phyloP scores from a whole-genome alignment of 495 filamentous ascomycete species.

The Tirmania nivea region DNA sequence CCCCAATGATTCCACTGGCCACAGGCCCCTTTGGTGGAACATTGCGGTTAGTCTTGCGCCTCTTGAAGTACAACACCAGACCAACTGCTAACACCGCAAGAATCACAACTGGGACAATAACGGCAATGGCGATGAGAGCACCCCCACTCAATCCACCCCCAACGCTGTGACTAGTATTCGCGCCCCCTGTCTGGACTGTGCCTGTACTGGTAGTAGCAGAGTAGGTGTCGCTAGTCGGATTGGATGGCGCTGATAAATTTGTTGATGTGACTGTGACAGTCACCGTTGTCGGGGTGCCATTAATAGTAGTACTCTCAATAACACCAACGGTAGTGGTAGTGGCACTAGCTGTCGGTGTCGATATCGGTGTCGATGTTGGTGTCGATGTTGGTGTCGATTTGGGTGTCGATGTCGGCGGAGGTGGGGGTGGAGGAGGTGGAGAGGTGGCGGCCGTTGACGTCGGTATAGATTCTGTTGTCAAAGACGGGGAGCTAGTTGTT shows the following conservation, averaged over 20 bases:
- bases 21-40: slow-evolving; percentile 82
- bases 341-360: not conserved
- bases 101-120: slow-evolving; percentile 77
- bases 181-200: not conserved
- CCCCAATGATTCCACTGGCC: slow-evolving; percentile 91
- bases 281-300: not conserved
- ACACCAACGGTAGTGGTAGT: slow-evolving; percentile 1
- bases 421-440: not conserved
- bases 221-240: slow-evolving; percentile 6
- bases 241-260: slow-evolving; percentile 1
- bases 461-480: not conserved
- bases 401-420: not conserved
- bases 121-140: slow-evolving; percentile 71
- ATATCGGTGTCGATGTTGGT: not conserved
- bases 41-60: slow-evolving; percentile 61
- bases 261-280: not conserved
- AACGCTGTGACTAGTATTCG: not conserved
- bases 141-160: slow-evolving; percentile 32
- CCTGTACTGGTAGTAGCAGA: not conserved
- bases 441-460: slow-evolving; percentile 10
- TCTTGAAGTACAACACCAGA: slow-evolving; percentile 67
- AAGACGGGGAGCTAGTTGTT: not conserved
- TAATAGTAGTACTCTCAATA: not conserved
- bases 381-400: not conserved
- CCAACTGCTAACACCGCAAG: slow-evolving; percentile 62